Evolutionary conservation across 306 rosid genomes (phyloP).

Genomic region (Abrus pulchellus): DNA sequence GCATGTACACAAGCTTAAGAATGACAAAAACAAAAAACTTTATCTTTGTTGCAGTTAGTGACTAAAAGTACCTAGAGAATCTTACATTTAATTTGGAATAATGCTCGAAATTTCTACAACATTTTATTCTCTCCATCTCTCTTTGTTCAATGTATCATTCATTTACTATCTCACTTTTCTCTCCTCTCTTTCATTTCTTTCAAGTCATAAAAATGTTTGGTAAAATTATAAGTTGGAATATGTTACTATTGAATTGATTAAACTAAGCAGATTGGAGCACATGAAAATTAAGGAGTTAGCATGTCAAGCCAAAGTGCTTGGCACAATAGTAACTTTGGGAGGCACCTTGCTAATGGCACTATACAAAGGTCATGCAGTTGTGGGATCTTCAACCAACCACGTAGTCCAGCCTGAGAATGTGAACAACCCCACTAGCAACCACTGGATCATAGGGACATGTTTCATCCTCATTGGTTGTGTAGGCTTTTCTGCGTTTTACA

Average conservation of each 20-base stretch:
- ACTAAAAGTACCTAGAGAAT: background rate
- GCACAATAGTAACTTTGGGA: conserved; percentile 71
- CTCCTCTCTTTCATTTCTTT: too few species aligned
- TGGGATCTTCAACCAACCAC: conserved; percentile 16
- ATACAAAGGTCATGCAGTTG: conserved; percentile 74
- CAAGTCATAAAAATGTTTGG: too few species aligned
- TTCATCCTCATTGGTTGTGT: conserved; percentile 73
- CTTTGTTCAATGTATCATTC: too few species aligned
- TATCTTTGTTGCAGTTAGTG: background rate
- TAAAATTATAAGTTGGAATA: too few species aligned
- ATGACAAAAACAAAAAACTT: background rate
- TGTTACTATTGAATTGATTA: too few species aligned
- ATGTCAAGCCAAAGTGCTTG: conserved; percentile 78
- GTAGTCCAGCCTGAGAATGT: conserved; percentile 38
- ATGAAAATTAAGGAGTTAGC: conserved; percentile 65
- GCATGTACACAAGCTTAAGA: background rate
- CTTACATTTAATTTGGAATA: background rate
- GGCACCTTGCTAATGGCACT: conserved; percentile 88
- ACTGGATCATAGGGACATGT: conserved; percentile 66
- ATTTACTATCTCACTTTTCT: too few species aligned
- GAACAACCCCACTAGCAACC: conserved; percentile 45
- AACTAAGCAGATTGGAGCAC: conserved; percentile 64
- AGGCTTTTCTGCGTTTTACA: conserved; percentile 74
- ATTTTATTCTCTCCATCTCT: background rate
- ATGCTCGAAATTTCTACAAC: too few species aligned